Percentiles rank a stretch among this genome's conserved stretches.
Evolutionary conservation across 2,329 filamentous ascomycete genomes (phyloP).

Genomic region (Penicillium hordei): DNA sequence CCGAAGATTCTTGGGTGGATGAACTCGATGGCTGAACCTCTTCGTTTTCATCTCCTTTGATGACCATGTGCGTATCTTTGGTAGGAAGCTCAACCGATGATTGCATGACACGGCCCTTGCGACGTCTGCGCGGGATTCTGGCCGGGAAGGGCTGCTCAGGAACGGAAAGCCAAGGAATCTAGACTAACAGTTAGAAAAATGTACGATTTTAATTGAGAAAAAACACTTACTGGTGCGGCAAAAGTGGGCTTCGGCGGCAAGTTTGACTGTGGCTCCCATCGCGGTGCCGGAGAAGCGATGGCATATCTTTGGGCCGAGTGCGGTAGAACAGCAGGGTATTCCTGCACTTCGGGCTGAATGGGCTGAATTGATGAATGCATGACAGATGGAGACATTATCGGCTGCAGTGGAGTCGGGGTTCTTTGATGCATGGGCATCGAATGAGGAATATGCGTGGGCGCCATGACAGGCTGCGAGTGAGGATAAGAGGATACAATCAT

Average conservation of each 20-base stretch:
- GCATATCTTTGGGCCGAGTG: slow-evolving; percentile 33
- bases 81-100: slow-evolving; percentile 52
- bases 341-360: slow-evolving; percentile 31
- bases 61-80: slow-evolving; percentile 38
- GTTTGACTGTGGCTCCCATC: slow-evolving; percentile 26
- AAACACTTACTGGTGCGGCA: slow-evolving; percentile 48
- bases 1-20: slow-evolving; percentile 33
- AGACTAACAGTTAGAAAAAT: slow-evolving; percentile 15
- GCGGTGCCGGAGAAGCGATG: slow-evolving; percentile 33
- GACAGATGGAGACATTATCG: slow-evolving; percentile 38
- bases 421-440: slow-evolving; percentile 39
- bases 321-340: slow-evolving; percentile 26
- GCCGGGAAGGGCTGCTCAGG: slow-evolving; percentile 56
- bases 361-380: slow-evolving; percentile 28
- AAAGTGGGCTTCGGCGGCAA: slow-evolving; percentile 40
- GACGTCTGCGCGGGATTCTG: slow-evolving; percentile 49
- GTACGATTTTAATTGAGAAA: not conserved
- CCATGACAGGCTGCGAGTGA: slow-evolving; percentile 42
- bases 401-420: slow-evolving; percentile 39
- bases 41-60: slow-evolving; percentile 23
- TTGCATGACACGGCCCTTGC: slow-evolving; percentile 40
- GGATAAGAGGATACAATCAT: slow-evolving; percentile 48
- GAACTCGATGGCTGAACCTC: slow-evolving; percentile 22
- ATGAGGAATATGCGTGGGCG: slow-evolving; percentile 39
- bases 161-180: slow-evolving; percentile 63